phyloP scores from a whole-genome alignment of 768 basidiomycete genomes.

The Podaxis sp. region DNA sequence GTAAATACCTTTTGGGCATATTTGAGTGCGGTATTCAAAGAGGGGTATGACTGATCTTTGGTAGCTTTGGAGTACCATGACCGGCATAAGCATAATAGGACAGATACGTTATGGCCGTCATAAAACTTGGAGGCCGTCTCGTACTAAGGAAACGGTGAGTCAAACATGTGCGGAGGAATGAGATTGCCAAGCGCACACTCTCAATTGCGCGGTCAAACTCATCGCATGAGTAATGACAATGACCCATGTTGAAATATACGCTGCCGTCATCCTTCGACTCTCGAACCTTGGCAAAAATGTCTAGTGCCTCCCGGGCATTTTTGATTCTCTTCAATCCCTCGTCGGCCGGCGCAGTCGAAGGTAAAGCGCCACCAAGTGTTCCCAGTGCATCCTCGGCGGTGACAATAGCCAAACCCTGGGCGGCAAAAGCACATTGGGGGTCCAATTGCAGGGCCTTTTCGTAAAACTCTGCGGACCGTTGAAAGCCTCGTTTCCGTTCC shows the following conservation, averaged over 20 bases:
- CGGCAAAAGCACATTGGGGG: slow-evolving; percentile 86
- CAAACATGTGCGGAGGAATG: background rate
- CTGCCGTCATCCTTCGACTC: slow-evolving; percentile 82
- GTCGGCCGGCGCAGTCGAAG: slow-evolving; percentile 47
- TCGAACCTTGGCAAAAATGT: slow-evolving; percentile 86
- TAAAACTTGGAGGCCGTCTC: slow-evolving; percentile 89
- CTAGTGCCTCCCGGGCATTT: slow-evolving; percentile 85
- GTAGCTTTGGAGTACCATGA: slow-evolving; percentile 95
- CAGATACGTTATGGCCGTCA: slow-evolving; percentile 67
- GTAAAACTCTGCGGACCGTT: slow-evolving; percentile 86
- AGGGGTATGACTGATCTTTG: slow-evolving; percentile 79
- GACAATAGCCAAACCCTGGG: slow-evolving; percentile 92
- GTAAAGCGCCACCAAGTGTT: slow-evolving; percentile 52
- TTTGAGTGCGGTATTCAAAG: slow-evolving; percentile 82
- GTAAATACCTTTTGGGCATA: slow-evolving; percentile 74
- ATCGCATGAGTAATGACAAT: slow-evolving; percentile 89
- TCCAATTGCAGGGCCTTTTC: slow-evolving; percentile 88
- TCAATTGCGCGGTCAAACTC: slow-evolving; percentile 97
- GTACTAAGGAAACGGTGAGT: slow-evolving; percentile 55
- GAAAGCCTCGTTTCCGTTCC: slow-evolving; percentile 77
- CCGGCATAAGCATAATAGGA: slow-evolving; percentile 83
- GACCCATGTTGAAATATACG: slow-evolving; percentile 95
- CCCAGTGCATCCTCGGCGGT: slow-evolving; percentile 91
- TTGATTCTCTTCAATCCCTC: slow-evolving; percentile 65
- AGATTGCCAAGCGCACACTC: slow-evolving; percentile 56